A percentile compares a stretch with the other conserved stretches of the same genome.
phyloP scores from a whole-genome alignment of 1,284 basidiomycete genomes.

The Cystobasidium sp. region DNA sequence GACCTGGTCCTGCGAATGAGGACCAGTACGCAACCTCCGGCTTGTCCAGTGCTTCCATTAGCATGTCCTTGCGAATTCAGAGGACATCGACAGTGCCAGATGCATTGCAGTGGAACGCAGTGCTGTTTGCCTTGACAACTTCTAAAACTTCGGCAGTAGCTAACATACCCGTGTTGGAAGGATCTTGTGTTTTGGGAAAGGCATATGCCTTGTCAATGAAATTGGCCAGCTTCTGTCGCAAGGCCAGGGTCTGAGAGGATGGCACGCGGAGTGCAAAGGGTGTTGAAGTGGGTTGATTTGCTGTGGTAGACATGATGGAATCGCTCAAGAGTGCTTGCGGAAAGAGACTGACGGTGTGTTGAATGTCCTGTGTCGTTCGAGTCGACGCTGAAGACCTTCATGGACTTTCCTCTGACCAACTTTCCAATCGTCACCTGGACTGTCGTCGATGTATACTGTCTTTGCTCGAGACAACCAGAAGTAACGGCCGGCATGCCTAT shows the following conservation, averaged over 20 bases:
- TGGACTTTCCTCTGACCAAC: too few species aligned
- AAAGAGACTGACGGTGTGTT: too few species aligned
- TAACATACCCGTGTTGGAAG: background rate
- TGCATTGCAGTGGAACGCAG: slow-evolving; percentile 5
- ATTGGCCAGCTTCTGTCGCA: background rate
- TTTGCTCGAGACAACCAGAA: too few species aligned
- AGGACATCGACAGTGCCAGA: background rate
- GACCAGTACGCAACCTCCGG: background rate
- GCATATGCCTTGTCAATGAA: background rate
- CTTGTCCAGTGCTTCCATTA: background rate
- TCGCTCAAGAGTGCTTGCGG: too few species aligned
- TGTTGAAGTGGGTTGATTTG: too few species aligned
- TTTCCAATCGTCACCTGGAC: too few species aligned
- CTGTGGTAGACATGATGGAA: too few species aligned
- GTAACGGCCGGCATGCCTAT: too few species aligned
- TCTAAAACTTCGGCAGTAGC: slow-evolving; percentile 1
- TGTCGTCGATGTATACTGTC: too few species aligned
- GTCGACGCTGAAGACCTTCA: too few species aligned
- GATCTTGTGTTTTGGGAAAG: background rate
- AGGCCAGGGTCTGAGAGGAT: background rate
- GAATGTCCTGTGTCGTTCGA: too few species aligned
- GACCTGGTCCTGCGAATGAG: background rate
- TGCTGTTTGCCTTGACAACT: background rate
- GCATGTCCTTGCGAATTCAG: background rate
- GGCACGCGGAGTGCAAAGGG: background rate